Evolutionary conservation across 257 asterid genomes (phyloP).

Genomic region (Coffea canephora): DNA sequence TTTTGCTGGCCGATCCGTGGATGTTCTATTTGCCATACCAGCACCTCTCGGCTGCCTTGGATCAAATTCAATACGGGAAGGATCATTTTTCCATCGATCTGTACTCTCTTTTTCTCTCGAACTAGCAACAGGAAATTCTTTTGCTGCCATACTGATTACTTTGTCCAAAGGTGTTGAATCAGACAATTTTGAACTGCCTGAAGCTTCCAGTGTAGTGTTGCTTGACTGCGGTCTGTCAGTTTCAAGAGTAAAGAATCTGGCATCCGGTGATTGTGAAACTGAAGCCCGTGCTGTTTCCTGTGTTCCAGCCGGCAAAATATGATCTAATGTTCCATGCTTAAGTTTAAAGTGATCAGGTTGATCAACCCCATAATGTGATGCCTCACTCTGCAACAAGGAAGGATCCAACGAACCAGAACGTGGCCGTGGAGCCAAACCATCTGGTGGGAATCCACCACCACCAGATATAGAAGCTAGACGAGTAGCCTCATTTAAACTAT

Average conservation of each 20-base stretch:
- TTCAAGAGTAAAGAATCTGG: conserved; percentile 50
- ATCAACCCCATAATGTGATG: conserved; percentile 57
- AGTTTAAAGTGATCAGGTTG: conserved; percentile 58
- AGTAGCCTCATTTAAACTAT: conserved; percentile 90
- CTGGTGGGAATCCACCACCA: conserved; percentile 71
- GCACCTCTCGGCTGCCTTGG: conserved; percentile 62
- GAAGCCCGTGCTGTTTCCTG: conserved; percentile 70
- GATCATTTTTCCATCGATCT: conserved; percentile 58
- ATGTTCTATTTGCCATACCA: conserved; percentile 50
- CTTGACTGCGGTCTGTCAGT: conserved; percentile 46
- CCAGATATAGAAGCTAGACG: conserved; percentile 77
- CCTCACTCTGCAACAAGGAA: conserved; percentile 53
- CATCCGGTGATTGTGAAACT: conserved; percentile 65
- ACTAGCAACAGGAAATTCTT: conserved; percentile 13
- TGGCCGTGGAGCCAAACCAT: conserved; percentile 60
- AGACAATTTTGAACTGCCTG: conserved; percentile 35
- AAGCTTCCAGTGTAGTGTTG: conserved; percentile 32
- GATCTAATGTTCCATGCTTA: conserved; percentile 61
- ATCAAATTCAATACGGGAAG: conserved; percentile 56
- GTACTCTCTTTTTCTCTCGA: conserved; percentile 36
- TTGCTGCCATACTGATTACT: conserved; percentile 33
- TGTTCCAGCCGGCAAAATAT: conserved; percentile 44
- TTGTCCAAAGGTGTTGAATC: conserved; percentile 35
- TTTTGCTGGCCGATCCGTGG: conserved; percentile 66
- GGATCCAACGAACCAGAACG: conserved; percentile 80